These are phyloP conservation scores for Taphrina pruni DNA, from an alignment of 1,139 yeast genomes.

Conservation along the genomic window DNA sequence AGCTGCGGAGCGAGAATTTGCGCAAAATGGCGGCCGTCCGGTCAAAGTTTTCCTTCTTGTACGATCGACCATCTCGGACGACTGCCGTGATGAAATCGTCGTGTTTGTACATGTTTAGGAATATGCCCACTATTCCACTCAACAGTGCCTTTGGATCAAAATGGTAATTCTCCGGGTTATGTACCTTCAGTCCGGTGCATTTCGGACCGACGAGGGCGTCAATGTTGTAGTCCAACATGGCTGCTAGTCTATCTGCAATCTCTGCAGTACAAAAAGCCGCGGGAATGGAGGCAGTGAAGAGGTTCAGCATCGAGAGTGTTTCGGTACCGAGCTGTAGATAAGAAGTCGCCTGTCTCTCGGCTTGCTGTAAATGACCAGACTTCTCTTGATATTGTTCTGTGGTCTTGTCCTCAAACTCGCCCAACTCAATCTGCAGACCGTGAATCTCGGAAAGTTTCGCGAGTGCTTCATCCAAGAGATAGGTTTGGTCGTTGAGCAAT, in stretches of 20 bases:
- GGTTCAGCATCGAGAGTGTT: slow-evolving; percentile 75
- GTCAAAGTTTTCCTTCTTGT: slow-evolving; percentile 65
- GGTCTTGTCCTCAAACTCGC: slow-evolving; percentile 43
- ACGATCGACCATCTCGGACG: slow-evolving; percentile 89
- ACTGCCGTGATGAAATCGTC: slow-evolving; percentile 75
- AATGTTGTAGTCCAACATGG: slow-evolving; percentile 91
- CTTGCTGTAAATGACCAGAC: slow-evolving; percentile 55
- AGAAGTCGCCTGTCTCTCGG: slow-evolving; percentile 80
- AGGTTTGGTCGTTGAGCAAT: slow-evolving; percentile 92
- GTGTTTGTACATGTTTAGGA: slow-evolving; percentile 70
- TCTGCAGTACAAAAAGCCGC: slow-evolving; percentile 84
- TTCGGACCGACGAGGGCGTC: slow-evolving; percentile 93
- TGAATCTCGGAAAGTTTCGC: slow-evolving; percentile 80
- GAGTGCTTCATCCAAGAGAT: slow-evolving; percentile 86
- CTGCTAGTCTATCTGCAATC: slow-evolving; percentile 89
- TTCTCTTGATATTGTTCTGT: slow-evolving; percentile 46
- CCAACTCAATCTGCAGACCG: slow-evolving; percentile 64
- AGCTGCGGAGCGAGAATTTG: slow-evolving; percentile 61
- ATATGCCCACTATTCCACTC: slow-evolving; percentile 73
- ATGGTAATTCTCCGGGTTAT: slow-evolving; percentile 78
- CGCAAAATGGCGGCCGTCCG: slow-evolving; percentile 73
- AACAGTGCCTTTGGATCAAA: slow-evolving; percentile 81
- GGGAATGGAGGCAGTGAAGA: slow-evolving; percentile 87
- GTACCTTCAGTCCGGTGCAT: slow-evolving; percentile 84
- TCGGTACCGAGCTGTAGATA: slow-evolving; percentile 84